Evolutionary conservation across 228 moss, liverwort and hornwort genomes (phyloP).

Genomic region (Sphagnum fallax): DNA sequence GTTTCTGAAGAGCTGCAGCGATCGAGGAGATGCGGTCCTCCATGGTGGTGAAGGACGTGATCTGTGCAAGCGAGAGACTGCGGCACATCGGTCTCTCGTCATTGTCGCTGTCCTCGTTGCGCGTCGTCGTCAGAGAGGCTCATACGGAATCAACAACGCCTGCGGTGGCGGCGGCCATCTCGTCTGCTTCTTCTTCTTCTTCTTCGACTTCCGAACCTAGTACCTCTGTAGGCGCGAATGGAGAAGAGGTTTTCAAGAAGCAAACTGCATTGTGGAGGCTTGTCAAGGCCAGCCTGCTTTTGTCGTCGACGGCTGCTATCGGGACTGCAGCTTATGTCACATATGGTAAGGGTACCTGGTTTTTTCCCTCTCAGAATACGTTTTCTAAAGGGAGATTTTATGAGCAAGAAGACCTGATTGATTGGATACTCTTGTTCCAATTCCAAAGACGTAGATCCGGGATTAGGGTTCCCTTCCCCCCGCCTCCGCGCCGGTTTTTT

Average conservation of each 20-base stretch:
- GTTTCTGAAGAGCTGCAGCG: too few relatives aligned
- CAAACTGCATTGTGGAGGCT: constrained; percentile 32
- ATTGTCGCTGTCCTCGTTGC: too few relatives aligned
- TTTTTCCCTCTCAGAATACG: not conserved
- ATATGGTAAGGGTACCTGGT: constrained; percentile 42
- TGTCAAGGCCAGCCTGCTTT: constrained; percentile 48
- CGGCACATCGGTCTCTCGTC: too few relatives aligned
- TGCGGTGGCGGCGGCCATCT: constrained; percentile 12
- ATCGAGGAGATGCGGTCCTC: too few relatives aligned
- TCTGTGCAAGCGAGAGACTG: too few relatives aligned
- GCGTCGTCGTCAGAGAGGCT: too few relatives aligned
- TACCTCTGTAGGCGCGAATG: not conserved
- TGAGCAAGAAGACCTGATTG: not conserved
- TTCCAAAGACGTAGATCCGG: not conserved
- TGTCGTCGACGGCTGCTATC: constrained; percentile 40
- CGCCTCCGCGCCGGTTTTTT: too few relatives aligned
- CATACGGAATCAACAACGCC: constrained; percentile 18
- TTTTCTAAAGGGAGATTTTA: not conserved
- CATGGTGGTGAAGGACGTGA: too few relatives aligned
- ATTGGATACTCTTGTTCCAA: not conserved
- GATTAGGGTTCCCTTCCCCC: not conserved
- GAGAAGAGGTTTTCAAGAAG: too few relatives aligned
- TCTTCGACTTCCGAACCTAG: constrained; percentile 2
- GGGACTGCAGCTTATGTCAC: constrained; percentile 68
- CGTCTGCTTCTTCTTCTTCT: constrained; percentile 3